phyloP scores from a whole-genome alignment of 768 basidiomycete genomes.

The Sporobolomyces phaffii region DNA sequence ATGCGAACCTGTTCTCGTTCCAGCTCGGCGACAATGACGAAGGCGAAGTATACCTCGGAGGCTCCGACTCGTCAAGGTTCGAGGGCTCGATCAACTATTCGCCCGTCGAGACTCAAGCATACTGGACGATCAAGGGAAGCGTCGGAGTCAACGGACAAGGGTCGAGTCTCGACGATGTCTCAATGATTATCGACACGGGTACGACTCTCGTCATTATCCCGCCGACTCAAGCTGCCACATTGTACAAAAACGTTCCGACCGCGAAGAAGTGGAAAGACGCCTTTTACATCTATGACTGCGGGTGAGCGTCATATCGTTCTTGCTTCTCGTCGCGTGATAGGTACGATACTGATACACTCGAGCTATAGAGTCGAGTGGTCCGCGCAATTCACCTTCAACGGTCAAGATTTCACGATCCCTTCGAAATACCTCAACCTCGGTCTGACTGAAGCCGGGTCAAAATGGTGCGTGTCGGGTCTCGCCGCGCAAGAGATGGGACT shows the following conservation, averaged over 20 bases:
- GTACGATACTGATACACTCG: too few species aligned
- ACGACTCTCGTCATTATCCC: slow-evolving; percentile 35
- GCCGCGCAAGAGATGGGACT: slow-evolving; percentile 37
- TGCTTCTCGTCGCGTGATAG: too few species aligned
- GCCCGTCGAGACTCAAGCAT: slow-evolving; percentile 44
- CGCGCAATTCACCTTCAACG: slow-evolving; percentile 2
- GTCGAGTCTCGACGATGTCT: slow-evolving; percentile 27
- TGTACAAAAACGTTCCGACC: slow-evolving; percentile 50
- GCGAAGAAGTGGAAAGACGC: slow-evolving; percentile 29
- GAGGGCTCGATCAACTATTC: slow-evolving; percentile 43
- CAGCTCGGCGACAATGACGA: slow-evolving; percentile 26
- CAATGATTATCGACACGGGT: slow-evolving; percentile 40
- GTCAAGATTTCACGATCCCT: background rate
- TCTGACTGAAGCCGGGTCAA: slow-evolving; percentile 4
- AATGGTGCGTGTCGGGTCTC: slow-evolving; percentile 33
- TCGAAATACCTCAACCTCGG: slow-evolving; percentile 50
- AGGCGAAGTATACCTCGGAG: slow-evolving; percentile 47
- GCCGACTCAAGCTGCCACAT: slow-evolving; percentile 47
- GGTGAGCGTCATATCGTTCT: too few species aligned
- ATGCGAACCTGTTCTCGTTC: slow-evolving; percentile 36
- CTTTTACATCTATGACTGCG: slow-evolving; percentile 46
- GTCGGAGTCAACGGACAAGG: slow-evolving; percentile 40
- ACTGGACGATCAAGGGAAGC: slow-evolving; percentile 46
- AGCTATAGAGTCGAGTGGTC: background rate
- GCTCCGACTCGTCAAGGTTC: slow-evolving; percentile 43